phyloP scores from a whole-genome alignment of 352 stramenopile genomes.

The Phytophthora fragariaefolia region DNA sequence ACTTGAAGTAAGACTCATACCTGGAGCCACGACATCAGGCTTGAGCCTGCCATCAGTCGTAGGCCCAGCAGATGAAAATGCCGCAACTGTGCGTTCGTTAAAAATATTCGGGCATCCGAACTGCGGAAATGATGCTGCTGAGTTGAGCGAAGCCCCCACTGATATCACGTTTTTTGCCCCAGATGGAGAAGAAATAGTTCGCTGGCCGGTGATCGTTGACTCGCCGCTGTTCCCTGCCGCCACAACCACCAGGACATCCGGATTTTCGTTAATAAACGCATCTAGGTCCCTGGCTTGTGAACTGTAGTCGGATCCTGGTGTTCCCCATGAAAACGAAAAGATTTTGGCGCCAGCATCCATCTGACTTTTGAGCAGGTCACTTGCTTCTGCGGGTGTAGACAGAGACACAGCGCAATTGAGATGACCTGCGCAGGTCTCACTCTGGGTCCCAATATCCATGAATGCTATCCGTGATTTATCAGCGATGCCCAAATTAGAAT shows the following conservation, averaged over 20 bases:
- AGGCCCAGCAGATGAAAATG: constrained; percentile 84
- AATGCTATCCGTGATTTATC: constrained; percentile 87
- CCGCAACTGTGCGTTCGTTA: constrained; percentile 79
- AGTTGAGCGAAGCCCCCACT: constrained; percentile 79
- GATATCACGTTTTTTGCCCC: constrained; percentile 89
- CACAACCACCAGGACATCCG: constrained; percentile 85
- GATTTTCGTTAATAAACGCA: constrained; percentile 85
- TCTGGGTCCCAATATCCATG: constrained; percentile 89
- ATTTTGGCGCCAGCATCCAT: constrained; percentile 76
- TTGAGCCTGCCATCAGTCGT: constrained; percentile 88
- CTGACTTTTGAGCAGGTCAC: constrained; percentile 69
- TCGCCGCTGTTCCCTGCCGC: constrained; percentile 92
- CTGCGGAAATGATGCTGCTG: constrained; percentile 54
- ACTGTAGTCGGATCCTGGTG: constrained; percentile 78
- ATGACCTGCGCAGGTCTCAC: constrained; percentile 49
- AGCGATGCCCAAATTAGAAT: constrained; percentile 74
- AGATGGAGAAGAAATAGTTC: constrained; percentile 81
- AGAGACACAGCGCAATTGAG: constrained; percentile 62
- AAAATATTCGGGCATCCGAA: constrained; percentile 65
- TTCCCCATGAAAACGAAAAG: constrained; percentile 89
- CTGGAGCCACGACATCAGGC: constrained; percentile 87
- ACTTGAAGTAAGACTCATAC: constrained; percentile 82
- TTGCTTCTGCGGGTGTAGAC: constrained; percentile 65
- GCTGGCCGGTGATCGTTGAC: constrained; percentile 48
- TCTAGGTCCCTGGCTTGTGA: constrained; percentile 80